These are phyloP conservation scores for Puccinellia tenuiflora DNA, from an alignment of 176 grass and related monocot genomes.

Conservation along the genomic window DNA sequence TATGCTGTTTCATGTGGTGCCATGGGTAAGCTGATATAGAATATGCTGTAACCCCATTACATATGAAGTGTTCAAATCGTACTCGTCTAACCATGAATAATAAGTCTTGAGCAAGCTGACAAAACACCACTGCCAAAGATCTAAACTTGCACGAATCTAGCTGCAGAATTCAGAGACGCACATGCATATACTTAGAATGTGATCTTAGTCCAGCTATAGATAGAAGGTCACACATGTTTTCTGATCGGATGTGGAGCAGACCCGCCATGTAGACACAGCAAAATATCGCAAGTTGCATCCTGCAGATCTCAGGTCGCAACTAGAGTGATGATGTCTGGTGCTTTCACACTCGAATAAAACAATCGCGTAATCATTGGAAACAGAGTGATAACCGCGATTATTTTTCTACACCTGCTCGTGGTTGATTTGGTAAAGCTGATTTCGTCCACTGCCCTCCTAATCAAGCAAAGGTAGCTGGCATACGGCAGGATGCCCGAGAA, in stretches of 20 bases:
- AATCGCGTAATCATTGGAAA: slow-evolving; percentile 8
- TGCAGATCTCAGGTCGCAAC: slow-evolving; percentile 7
- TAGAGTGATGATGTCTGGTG: not conserved
- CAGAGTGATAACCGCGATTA: not conserved
- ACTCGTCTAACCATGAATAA: not conserved
- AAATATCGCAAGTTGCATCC: not conserved
- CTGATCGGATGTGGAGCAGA: not conserved
- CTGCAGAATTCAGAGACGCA: not conserved
- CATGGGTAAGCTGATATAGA: not conserved
- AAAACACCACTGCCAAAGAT: not conserved
- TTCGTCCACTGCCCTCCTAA: not conserved
- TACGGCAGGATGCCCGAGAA: not conserved
- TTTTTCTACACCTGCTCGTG: not conserved
- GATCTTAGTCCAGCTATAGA: not conserved
- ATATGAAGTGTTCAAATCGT: not conserved
- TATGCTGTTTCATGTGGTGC: not conserved
- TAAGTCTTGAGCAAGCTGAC: not conserved
- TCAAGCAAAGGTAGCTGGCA: slow-evolving; percentile 21
- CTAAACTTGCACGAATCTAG: not conserved
- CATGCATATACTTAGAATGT: not conserved
- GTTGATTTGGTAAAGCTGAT: slow-evolving; percentile 23
- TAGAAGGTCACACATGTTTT: not conserved
- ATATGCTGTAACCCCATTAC: not conserved
- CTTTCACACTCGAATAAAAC: not conserved
- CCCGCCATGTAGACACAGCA: not conserved